Evolutionary conservation across 2,329 filamentous ascomycete genomes (phyloP), one percentile per base, ranked within the genome.

Genomic region (Phoma herbarum): DNA sequence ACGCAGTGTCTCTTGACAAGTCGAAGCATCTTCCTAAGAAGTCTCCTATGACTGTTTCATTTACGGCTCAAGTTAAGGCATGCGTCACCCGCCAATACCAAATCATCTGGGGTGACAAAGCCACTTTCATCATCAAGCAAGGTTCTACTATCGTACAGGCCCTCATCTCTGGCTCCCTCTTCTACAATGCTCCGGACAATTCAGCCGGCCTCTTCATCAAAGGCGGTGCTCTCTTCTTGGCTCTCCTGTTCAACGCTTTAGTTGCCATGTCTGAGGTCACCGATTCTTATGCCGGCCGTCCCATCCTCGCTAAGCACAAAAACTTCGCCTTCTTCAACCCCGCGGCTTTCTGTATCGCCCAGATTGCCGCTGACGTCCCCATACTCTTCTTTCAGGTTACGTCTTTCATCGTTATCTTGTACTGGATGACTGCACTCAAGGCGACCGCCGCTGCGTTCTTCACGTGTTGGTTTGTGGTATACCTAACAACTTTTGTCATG

Each of bases 251-350:
- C 73, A 87, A 89, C 69, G 80, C 83, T 55, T 75, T 91, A 8
- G 70, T 90, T 1, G 82, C 86, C 22, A 86, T 90, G 81, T 83
- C 86, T 1, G 89, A 91, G 72, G 88, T 91, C 1, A 88, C 66
- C 0, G 72, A 72, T 26, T 64, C 86, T 0, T 90, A 88, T 65
- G 79, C 75, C 12, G 86, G 86, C 18, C 82, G 88, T 25, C 90
- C 91, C 0, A 95, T 97, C 67, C 90, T 97, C 52, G 92, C 96
- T 68, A 96, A 96, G 73, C 93, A 97, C 66, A 80, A 84, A 54
- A 86, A 89, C 49, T 97, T 96, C 72, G 92, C 92, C n/a, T 84
- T 96, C 25, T 96, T 95, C 70, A 92, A 96, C 69, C 92, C 93
- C 0, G 92, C 90, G 7, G 90, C 92, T 89, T 70, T 80, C 85